Evolutionary conservation across 805 yeast species (phyloP).

Genomic region (Helenozyma baotianmanensis): DNA sequence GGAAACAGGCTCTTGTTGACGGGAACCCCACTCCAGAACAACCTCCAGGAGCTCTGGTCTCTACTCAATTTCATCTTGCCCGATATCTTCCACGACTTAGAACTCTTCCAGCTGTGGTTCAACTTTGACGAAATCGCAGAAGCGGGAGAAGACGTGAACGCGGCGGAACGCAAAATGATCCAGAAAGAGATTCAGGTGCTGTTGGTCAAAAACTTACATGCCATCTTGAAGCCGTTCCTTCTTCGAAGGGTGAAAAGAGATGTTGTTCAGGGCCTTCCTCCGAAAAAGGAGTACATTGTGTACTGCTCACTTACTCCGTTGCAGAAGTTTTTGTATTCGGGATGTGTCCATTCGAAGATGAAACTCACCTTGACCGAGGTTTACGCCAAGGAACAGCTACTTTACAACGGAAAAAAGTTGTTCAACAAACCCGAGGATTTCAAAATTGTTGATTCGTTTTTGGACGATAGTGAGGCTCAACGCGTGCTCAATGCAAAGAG

Average conservation of each 20-base stretch:
- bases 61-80: conserved; percentile 86
- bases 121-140: conserved; percentile 61
- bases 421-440: conserved; percentile 17
- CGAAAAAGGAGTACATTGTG: conserved; percentile 83
- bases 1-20: conserved; percentile 76
- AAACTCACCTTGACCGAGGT: conserved; percentile 42
- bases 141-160: conserved; percentile 27
- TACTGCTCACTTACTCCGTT: conserved; percentile 61
- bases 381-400: conserved; percentile 48
- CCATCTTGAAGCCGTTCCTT: conserved; percentile 83
- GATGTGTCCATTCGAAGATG: conserved; percentile 43
- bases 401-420: conserved; percentile 28
- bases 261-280: conserved; percentile 67
- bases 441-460: conserved; percentile 35
- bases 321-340: conserved; percentile 63
- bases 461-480: too few species aligned
- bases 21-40: conserved; percentile 96
- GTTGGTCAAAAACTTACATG: conserved; percentile 73
- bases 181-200: conserved; percentile 49
- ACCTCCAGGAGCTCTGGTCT: conserved; percentile 87
- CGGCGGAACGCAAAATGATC: conserved; percentile 47
- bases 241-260: conserved; percentile 75
- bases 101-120: conserved; percentile 90
- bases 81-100: conserved; percentile 86
- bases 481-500: too few species aligned